Evolutionary conservation across 176 grass and related monocot species (phyloP), one percentile per base, ranked within the genome.

Genomic region (Hordeum marinum): DNA sequence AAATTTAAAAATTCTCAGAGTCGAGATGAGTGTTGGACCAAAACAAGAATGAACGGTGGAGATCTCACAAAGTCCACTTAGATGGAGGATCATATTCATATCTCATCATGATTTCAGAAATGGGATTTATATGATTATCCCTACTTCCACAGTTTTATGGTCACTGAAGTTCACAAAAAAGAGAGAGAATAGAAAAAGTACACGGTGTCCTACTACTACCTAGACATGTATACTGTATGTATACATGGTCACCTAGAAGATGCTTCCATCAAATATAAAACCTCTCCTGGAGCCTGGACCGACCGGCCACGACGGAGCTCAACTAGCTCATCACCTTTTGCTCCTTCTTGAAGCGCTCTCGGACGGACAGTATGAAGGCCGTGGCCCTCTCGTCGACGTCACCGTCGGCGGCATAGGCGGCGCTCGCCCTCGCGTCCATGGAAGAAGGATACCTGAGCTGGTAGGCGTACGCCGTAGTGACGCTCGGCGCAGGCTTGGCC

Each of bases 321-420:
- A 73, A 29, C 39, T 65, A 9, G 20, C 84, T 76, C 76, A 68
- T 60, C 11, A n/a, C 31, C 14, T 89, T 69, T 20, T 86, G 76
- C 40, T 93, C 91, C 20, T 74, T 84, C 72, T 39, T 90, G 72
- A 90, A 79, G 57, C 91, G 82, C 85, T 85, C 78, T 50, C 82
- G 82, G 46, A 93, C 91, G 25, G 70, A 79, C 60, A 46, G 20
- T 41, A 93, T 93, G 68, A 82, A 93, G 68, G 85, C 91, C 10
- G 82, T 27, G 8, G 91, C 91, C 80, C 66, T 93, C 85, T 87
- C 46, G 34, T 93, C 73, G n/a, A 93, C n/a, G 26, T 87, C 21
- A 6, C 46, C 48, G 3, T 24, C 43, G 2, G 1, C 18, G 18
- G 52, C 15, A 7, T 35, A 60, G 66, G 75, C 7, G 24, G 5